Evolutionary conservation across 2,329 filamentous ascomycete genomes (phyloP).

Genomic region (Trichoderma arundinaceum): DNA sequence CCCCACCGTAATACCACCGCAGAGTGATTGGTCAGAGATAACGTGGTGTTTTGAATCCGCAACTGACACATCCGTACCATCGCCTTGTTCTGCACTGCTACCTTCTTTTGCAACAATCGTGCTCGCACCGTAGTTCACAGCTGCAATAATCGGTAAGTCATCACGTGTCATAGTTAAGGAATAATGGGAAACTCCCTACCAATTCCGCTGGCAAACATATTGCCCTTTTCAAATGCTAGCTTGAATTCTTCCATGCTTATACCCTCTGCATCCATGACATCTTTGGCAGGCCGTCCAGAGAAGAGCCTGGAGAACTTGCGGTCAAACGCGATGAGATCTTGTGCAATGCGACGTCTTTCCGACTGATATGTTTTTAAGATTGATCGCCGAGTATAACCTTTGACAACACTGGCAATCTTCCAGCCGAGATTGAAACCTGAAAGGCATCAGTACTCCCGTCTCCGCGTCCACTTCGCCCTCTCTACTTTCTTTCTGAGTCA

Average conservation of each 20-base stretch:
- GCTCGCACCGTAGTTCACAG: conserved; percentile 4
- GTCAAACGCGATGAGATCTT: conserved; percentile 7
- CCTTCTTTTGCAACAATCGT: not conserved
- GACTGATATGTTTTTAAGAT: conserved; percentile 3
- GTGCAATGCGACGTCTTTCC: not conserved
- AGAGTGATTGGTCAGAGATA: not conserved
- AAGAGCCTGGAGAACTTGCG: conserved; percentile 8
- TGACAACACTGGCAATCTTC: not conserved
- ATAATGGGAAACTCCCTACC: not conserved
- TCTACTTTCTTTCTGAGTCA: not conserved
- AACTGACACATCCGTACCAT: not conserved
- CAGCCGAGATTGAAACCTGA: not conserved
- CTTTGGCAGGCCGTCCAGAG: conserved; percentile 8
- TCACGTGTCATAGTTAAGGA: accelerated
- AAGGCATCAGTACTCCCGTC: not conserved
- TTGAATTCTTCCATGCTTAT: conserved; percentile 15
- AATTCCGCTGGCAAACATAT: conserved; percentile 16
- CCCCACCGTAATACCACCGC: not conserved
- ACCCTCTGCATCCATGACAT: conserved; percentile 19
- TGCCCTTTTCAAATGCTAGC: not conserved
- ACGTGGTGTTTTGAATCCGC: not conserved
- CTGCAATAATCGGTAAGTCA: not conserved
- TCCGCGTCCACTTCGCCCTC: too few species aligned
- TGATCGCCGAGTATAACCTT: not conserved
- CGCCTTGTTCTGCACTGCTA: not conserved